Percentiles rank a stretch among this genome's conserved stretches.
Evolutionary conservation across 257 asterid species (phyloP).

Genomic region (Salvia hispanica): DNA sequence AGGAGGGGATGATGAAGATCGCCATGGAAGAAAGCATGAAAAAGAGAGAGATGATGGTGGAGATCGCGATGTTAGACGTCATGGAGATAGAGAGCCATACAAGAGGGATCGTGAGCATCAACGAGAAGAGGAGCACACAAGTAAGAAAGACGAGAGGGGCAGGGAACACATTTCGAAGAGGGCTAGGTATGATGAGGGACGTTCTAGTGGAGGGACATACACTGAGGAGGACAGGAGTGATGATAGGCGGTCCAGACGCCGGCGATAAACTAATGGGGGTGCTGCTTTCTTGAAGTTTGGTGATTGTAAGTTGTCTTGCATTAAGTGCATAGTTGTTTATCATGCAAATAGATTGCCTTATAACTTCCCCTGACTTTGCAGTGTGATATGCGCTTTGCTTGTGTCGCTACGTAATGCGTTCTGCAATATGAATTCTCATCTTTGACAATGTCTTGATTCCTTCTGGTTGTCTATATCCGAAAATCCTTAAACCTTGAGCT

Average conservation of each 20-base stretch:
- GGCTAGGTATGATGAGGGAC: constrained; percentile 46
- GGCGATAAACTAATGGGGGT: constrained; percentile 19
- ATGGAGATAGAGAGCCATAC: constrained; percentile 52
- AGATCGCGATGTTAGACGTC: constrained; percentile 5
- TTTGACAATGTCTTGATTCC: too few relatives aligned
- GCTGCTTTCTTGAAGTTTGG: neutral
- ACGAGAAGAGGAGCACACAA: constrained; percentile 42
- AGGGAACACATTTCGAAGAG: constrained; percentile 54
- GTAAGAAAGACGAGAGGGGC: constrained; percentile 50
- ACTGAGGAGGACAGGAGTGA: constrained; percentile 53
- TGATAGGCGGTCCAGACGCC: constrained; percentile 52
- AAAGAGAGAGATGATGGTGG: neutral
- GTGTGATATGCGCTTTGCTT: neutral
- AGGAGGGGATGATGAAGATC: too few relatives aligned
- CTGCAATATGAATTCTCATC: neutral
- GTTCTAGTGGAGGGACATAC: constrained; percentile 42
- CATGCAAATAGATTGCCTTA: too few relatives aligned
- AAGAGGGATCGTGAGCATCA: constrained; percentile 43
- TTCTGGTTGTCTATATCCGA: too few relatives aligned
- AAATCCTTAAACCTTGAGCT: too few relatives aligned
- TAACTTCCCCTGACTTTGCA: constrained; percentile 6
- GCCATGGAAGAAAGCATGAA: neutral
- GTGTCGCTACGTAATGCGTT: too few relatives aligned
- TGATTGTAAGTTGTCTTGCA: constrained; percentile 28
- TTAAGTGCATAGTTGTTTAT: neutral